Base-by-base conservation (phyloP, 805 yeast genomes). In the Ogataea corticis region DNA sequence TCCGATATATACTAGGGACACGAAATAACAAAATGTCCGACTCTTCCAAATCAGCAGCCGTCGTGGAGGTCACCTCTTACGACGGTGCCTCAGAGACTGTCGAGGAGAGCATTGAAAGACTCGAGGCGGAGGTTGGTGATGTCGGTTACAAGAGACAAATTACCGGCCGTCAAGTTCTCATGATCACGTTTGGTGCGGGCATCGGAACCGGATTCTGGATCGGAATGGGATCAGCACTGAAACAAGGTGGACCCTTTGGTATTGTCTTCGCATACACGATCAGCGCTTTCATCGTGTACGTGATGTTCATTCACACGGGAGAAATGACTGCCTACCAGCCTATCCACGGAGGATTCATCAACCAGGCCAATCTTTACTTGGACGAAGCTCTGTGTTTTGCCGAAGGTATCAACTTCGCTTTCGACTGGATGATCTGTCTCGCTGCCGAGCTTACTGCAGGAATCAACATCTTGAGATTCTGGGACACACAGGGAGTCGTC, bases 151-250 rank as follows among this genome's bases (percentile, higher is more conserved):
- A 57, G 75, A 71, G 63, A 62, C 55, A 53, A 23, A 48, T 57
- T 17, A 56, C 58, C 1, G 60, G 60, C 13, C 55, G 60, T 42
- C 90, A 84, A 53, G 77, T 83, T 49, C 76, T 80, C 49, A 79
- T 86, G 80, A 84, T 87, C 57, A 89, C 95, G 32, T 72, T 88
- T 44, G 94, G 94, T 46, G 90, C 94, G 44, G 84, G 92, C 41
- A 83, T 87, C 48, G 96, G 96, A 59, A 83, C 94, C 5, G 88
- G 87, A 56, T 68, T 82, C 41, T 67, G 76, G 51, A 80, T 80
- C 41, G 85, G 84, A 55, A 68, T 76, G 40, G 85, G 82, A 52
- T 63, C 72, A 50, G 72, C 77, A 4, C 54, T 76, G 33, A 58
- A 61, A 19, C 51, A 61, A 21, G 77, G 75, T 48, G 80, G 80